These are phyloP conservation scores for Arthrobotrys sphaeroides DNA, from an alignment of 2,329 filamentous ascomycete species.

Conservation along the genomic window DNA sequence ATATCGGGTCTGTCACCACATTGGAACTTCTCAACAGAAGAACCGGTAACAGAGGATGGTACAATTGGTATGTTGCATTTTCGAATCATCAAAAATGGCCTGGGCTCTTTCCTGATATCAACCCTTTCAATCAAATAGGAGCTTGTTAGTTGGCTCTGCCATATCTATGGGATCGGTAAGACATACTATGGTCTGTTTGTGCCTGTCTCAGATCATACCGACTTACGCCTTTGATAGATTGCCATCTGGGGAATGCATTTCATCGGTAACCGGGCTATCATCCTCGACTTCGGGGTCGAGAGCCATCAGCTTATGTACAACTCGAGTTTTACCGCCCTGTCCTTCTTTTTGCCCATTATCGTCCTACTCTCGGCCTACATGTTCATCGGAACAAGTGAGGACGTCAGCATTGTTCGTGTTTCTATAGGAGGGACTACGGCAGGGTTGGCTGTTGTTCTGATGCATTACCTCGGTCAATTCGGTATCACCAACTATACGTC, in stretches of 20 bases:
- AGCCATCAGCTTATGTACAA: constrained; percentile 79
- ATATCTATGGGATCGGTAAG: constrained; percentile 78
- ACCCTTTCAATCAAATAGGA: constrained; percentile 61
- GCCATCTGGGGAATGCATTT: constrained; percentile 74
- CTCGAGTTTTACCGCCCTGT: constrained; percentile 75
- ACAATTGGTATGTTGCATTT: constrained; percentile 72
- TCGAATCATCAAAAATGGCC: neutral
- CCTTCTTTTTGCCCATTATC: constrained; percentile 80
- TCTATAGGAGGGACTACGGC: constrained; percentile 73
- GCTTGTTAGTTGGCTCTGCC: constrained; percentile 72
- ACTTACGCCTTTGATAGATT: constrained; percentile 59
- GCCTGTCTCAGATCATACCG: neutral
- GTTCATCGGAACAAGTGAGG: constrained; percentile 71
- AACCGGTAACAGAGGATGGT: constrained; percentile 73
- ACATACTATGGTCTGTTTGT: constrained; percentile 71
- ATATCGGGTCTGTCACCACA: constrained; percentile 79
- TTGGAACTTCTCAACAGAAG: constrained; percentile 82
- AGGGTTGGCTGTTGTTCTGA: constrained; percentile 79
- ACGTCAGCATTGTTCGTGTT: constrained; percentile 69
- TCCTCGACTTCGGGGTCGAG: constrained; percentile 71
- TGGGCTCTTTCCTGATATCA: constrained; percentile 15
- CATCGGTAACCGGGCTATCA: constrained; percentile 81
- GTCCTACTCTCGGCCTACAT: constrained; percentile 79
- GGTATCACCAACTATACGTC: constrained; percentile 81
- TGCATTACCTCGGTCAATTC: constrained; percentile 85